Evolutionary conservation across 305 asterid species (phyloP), one percentile per base, ranked within the genome.

Genomic region (Solanum hybrid): DNA sequence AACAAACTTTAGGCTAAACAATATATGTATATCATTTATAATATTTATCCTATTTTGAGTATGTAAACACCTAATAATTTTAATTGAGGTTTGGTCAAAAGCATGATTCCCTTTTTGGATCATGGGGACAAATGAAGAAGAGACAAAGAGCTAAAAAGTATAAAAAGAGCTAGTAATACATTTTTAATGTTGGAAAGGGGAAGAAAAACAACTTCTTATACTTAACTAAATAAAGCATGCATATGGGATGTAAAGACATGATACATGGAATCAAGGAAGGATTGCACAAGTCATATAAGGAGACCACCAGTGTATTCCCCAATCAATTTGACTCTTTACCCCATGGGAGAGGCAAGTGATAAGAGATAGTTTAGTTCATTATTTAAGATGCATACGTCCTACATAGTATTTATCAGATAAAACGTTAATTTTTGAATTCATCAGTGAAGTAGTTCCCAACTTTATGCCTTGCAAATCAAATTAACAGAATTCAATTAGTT

Each of bases 401-500:
- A 64, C 1, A 69, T 69, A 24, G 16, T 69, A 69, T 69, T 69
- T 35, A 80, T 20, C 3, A 81, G 2, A 81, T 8, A 81, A 37
- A 24, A 81, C 11, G 9, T 37, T 80, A 80, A 40, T 37, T 37
- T 11, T 18, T 37, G 64, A 80, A 81, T 81, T 29, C 51, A 40
- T 31, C 51, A 40, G 67, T 24, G 40, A 18, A 31, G 3, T 11
- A 76, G 26, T 34, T 22, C 82, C 83, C 83, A 33, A 69, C 8
- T 76, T 37, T 33, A 33, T 76, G 40, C 40, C 39, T 18, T 33
- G 40, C 14, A 76, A 22, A 78, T 79, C 67, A 81, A 22, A 82
- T 37, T 26, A 82, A 40, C 22, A 8, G 14, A 40, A 40, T 16
- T 24, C 35, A 81, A 82, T 16, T 82, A 82, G 92, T 92, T 92